Percentiles rank a stretch among this genome's conserved stretches.
Conservation (phyloP, 1,284 basidiomycete genomes). For the Ganoderma boninense region DNA sequence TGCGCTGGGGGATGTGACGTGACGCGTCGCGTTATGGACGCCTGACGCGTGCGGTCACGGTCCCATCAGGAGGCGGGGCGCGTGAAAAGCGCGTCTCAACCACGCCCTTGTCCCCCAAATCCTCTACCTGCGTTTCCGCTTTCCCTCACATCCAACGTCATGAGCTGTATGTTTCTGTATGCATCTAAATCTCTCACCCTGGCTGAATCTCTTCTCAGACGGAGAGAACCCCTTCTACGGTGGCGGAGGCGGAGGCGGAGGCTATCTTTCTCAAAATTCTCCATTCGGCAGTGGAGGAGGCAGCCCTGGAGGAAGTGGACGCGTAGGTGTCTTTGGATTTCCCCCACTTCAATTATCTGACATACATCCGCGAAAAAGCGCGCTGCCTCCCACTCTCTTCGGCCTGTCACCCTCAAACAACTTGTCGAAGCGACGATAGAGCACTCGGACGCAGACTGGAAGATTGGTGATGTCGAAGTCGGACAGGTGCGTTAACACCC, state of each 20-base stretch:
- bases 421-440: constrained; percentile 81
- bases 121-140: not conserved
- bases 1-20: constrained; percentile 13
- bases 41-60: constrained; percentile 28
- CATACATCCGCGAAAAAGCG: constrained; percentile 21
- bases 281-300: constrained; percentile 52
- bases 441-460: constrained; percentile 90
- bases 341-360: not conserved
- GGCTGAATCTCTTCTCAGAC: constrained; percentile 14
- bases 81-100: not conserved
- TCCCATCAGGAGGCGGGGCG: constrained; percentile 15
- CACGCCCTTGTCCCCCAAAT: not conserved
- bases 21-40: constrained; percentile 18
- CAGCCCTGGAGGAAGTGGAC: constrained; percentile 50
- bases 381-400: constrained; percentile 67
- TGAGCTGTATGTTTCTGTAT: constrained; percentile 40
- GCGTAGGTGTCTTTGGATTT: constrained; percentile 23
- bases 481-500: constrained; percentile 67
- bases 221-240: constrained; percentile 49
- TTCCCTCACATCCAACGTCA: constrained; percentile 43
- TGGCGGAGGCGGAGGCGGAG: constrained; percentile 45
- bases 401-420: constrained; percentile 90
- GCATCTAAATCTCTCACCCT: too few species aligned
- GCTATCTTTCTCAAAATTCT: constrained; percentile 52
- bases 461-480: constrained; percentile 83